Percentiles rank a stretch among this genome's conserved stretches.
Conservation (phyloP, 2,329 filamentous ascomycete genomes). For the Scedosporium aurantiacum region DNA sequence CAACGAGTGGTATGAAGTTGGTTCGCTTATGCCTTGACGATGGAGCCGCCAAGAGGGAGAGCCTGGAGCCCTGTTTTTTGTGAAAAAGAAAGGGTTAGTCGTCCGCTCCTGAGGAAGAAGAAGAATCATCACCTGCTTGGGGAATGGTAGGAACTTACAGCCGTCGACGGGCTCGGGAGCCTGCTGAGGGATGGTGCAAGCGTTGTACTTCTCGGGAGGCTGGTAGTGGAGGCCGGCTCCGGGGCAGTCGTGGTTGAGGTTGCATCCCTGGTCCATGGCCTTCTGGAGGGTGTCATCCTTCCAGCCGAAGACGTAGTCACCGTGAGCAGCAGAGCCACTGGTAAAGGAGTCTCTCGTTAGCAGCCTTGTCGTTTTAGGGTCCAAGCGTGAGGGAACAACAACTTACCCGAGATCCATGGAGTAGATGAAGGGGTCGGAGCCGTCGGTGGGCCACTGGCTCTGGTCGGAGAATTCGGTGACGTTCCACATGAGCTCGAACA, state of each 20-base stretch:
- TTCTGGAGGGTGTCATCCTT: conserved; percentile 13
- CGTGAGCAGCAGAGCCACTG: conserved; percentile 9
- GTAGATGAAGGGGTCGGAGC: conserved; percentile 10
- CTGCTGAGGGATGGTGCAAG: conserved; percentile 33
- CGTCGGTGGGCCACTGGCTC: conserved; percentile 6
- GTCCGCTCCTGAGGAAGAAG: neutral
- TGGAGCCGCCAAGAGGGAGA: conserved; percentile 4
- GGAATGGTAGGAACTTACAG: conserved; percentile 16
- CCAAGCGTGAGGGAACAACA: neutral
- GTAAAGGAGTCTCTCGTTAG: neutral
- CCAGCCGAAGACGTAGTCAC: conserved; percentile 13
- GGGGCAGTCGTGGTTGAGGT: conserved; percentile 33
- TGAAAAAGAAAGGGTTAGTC: neutral
- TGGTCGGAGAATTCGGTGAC: conserved; percentile 7
- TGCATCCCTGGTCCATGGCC: conserved; percentile 22
- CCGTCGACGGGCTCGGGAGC: conserved; percentile 37
- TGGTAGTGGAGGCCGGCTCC: conserved; percentile 33
- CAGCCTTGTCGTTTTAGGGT: neutral
- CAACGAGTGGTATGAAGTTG: neutral
- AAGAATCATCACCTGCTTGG: neutral
- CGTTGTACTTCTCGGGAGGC: conserved; percentile 31
- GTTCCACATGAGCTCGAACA: conserved; percentile 10
- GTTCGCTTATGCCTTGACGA: conserved; percentile 5
- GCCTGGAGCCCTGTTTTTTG: conserved; percentile 2
- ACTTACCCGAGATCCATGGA: conserved; percentile 7